A percentile compares a stretch with the other conserved stretches of the same genome.
Evolutionary conservation across 2,329 filamentous ascomycete genomes (phyloP).

Genomic region (Catunica adiposa): DNA sequence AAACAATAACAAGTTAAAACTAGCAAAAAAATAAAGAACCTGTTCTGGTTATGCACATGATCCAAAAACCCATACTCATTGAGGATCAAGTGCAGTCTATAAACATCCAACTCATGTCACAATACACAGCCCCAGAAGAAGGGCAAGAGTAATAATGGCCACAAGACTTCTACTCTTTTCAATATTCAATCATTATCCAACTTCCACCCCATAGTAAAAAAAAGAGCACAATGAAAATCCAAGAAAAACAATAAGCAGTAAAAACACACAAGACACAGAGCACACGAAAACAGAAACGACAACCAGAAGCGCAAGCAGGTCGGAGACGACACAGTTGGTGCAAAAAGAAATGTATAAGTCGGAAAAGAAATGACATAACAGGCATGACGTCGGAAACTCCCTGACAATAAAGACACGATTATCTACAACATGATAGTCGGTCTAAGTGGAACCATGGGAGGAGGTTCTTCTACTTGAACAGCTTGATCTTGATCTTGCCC

Average conservation of each 20-base stretch:
- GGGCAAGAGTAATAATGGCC: background rate
- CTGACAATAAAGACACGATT: background rate
- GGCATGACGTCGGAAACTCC: conserved; percentile 9
- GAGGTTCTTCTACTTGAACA: conserved; percentile 13
- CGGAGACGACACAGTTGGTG: background rate
- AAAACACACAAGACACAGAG: background rate
- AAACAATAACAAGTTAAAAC: background rate
- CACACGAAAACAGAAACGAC: background rate
- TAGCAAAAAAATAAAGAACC: background rate
- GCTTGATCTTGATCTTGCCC: conserved; percentile 15
- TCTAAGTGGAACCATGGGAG: background rate
- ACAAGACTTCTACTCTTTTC: background rate
- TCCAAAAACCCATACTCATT: background rate
- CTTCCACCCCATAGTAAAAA: background rate
- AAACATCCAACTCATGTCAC: background rate
- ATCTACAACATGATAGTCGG: background rate
- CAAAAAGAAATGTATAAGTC: background rate
- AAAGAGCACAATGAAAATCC: background rate
- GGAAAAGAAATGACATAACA: conserved; percentile 12
- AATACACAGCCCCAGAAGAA: no score
- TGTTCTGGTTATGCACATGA: background rate
- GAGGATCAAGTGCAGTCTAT: background rate
- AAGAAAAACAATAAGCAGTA: background rate
- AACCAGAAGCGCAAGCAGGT: background rate
- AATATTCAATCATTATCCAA: background rate